These are phyloP conservation scores for Microthyrium microscopicum DNA, from an alignment of 2,329 filamentous ascomycete species.

Conservation along the genomic window DNA sequence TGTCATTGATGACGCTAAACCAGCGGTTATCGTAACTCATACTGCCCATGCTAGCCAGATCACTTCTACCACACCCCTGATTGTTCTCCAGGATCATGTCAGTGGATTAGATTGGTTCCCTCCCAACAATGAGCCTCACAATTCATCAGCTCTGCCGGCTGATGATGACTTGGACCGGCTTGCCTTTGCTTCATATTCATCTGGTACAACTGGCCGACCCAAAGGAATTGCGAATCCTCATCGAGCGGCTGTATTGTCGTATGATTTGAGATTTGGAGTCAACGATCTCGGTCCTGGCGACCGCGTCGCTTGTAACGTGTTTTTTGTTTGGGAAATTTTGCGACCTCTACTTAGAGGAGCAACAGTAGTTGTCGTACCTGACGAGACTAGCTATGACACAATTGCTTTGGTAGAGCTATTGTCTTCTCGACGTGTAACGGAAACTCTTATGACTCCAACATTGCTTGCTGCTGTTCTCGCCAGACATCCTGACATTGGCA, in stretches of 20 bases:
- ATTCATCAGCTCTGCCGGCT: conserved; percentile 37
- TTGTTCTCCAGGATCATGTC: conserved; percentile 30
- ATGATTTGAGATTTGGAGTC: conserved; percentile 53
- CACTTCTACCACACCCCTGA: conserved; percentile 43
- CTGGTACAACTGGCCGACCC: conserved; percentile 61
- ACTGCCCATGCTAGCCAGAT: conserved; percentile 48
- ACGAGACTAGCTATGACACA: conserved; percentile 63
- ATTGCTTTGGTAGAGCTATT: conserved; percentile 56
- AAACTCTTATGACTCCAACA: conserved; percentile 73
- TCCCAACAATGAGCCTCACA: conserved; percentile 21
- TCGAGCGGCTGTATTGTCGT: conserved; percentile 55
- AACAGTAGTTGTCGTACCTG: conserved; percentile 58
- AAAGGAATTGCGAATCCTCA: conserved; percentile 73
- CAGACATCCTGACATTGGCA: conserved; percentile 47
- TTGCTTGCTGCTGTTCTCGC: conserved; percentile 58
- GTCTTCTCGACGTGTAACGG: conserved; percentile 48
- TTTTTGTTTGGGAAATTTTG: conserved; percentile 74
- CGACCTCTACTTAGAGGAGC: conserved; percentile 61
- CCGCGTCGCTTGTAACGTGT: conserved; percentile 74
- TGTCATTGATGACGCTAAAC: conserved; percentile 59
- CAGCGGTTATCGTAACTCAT: conserved; percentile 54
- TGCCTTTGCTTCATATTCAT: conserved; percentile 68
- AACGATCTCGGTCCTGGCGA: conserved; percentile 56
- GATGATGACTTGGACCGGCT: conserved; percentile 56
- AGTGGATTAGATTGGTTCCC: too few species aligned